Evolutionary conservation across 2,329 filamentous ascomycete species (phyloP), one percentile per base, ranked within the genome.

Genomic region (Fusarium brachygibbosum): DNA sequence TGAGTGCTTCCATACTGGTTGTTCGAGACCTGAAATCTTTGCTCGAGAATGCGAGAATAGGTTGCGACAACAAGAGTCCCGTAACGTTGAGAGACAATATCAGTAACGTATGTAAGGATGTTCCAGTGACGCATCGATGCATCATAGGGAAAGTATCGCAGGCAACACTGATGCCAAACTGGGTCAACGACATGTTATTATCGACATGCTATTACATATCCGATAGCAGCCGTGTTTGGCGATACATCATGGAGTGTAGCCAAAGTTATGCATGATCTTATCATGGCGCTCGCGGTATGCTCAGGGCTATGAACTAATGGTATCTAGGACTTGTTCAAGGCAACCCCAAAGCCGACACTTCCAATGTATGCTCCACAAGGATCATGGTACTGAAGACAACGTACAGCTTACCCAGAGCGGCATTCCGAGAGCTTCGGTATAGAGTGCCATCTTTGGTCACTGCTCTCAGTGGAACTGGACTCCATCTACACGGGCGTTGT

Each of bases 361-460:
- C 52, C 40, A 23, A 62, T 13, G 31, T 19, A 34, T 44, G 25
- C 45, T 32, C 42, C 41, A 23, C 31, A 34, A 34, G 19, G 16
- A 52, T 25, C 34, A 58, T 45, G 31, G 11, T 19, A 37, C 25
- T 35, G 34, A 29, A 45, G 31, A 28, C 16, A 23, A 31, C 40
- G 38, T 23, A 37, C 38, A 56, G 21, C 17, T 63, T 61, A n/a
- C 62, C 46, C 23, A 31, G 48, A 35, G 19, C 45, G 62, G 62
- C 54, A 69, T 53, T 53, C 67, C 49, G 58, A 59, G 66, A 63
- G 23, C 53, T 38, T 35, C n/a, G 44, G 28, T 42, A 37, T 38
- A 44, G 29, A 56, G 29, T 63, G 37, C 32, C 50, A 56, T 59
- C 6, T 29, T 21, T 25, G 34, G 40, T 25, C 41, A 44, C 50